Percentiles rank a stretch among this genome's conserved stretches.
phyloP scores from a whole-genome alignment of 2,329 filamentous ascomycete species.

The Orbilia oligospora region DNA sequence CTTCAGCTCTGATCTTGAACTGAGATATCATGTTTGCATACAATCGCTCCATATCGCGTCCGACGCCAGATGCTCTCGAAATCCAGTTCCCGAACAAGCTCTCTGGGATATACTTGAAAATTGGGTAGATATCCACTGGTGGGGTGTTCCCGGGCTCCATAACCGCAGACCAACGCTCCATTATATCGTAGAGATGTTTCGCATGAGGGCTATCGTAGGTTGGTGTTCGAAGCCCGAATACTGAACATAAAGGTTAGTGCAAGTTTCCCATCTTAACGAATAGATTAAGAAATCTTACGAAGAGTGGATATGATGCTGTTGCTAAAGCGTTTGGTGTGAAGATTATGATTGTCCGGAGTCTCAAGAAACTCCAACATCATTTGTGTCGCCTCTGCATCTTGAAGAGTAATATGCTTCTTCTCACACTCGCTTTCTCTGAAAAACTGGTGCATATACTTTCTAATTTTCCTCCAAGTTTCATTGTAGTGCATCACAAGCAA shows the following conservation, averaged over 20 bases:
- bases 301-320: conserved; percentile 70
- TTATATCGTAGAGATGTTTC: conserved; percentile 67
- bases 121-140: conserved; percentile 70
- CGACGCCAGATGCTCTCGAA: conserved; percentile 66
- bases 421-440: conserved; percentile 69
- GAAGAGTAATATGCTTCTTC: conserved; percentile 67
- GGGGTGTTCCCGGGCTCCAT: conserved; percentile 70
- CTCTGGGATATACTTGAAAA: conserved; percentile 69
- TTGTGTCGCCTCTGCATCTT: conserved; percentile 70
- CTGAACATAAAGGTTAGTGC: conserved; percentile 42
- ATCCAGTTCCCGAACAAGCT: conserved; percentile 67
- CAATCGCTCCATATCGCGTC: conserved; percentile 68
- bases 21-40: conserved; percentile 67
- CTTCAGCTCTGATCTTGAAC: conserved; percentile 65
- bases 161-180: conserved; percentile 69
- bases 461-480: conserved; percentile 68
- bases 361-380: conserved; percentile 69
- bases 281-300: conserved; percentile 60
- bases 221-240: conserved; percentile 67
- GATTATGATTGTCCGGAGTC: conserved; percentile 68
- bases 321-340: conserved; percentile 70
- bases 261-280: background rate
- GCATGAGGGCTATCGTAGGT: conserved; percentile 66
- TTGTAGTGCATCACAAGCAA: conserved; percentile 70
- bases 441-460: conserved; percentile 69